Evolutionary conservation across 306 rosid species (phyloP), one percentile per base, ranked within the genome.

Genomic region (Begonia loranthoides): DNA sequence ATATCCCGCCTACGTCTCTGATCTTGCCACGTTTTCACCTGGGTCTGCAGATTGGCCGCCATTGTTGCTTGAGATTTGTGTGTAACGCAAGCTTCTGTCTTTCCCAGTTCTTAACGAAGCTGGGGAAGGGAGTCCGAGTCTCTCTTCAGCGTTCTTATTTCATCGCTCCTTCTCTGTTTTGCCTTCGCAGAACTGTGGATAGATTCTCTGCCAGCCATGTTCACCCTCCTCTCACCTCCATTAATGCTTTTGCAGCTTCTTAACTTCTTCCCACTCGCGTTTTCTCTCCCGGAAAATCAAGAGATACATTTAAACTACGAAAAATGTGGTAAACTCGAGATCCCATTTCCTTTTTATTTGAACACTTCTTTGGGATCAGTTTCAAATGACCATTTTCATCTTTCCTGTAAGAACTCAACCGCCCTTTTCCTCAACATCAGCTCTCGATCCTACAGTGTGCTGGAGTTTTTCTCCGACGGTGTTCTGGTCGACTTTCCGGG

Each of bases 291-390:
- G 36, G 57, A 65, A 55, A 50, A 57, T 15, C 76, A 45, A 15
- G 64, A 28, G 47, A 63, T 58, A 39, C 62, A 54, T 39, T 70
- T 68, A 39, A 77, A 87, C 68, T 62, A 68, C 52, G 90, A 80
- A 55, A 73, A 59, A 60, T 90, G 99, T 47, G 99, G 99, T 45
- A 46, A 76, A 15, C 70, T 70, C 40, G 59, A 66, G 57, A 60
- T 90, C 50, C 88, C 99, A 3, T 82, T 82, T 56, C 99, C 99
- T 38, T 90, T 90, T 69, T 70, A 80, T 62, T 41, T 90, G 53
- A 82, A 82, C 71, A 43, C 74, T 45, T 75, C 90, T 17, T 81
- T 93, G 52, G 57, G 51, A 5, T 66, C 87, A 34, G 19, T 74
- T 15, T 71, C 94, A 9, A 39, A 28, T 43, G 47, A 7, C n/a